phyloP scores from a whole-genome alignment of 1,139 yeast genomes.

The Yamadazyma epiphylla region DNA sequence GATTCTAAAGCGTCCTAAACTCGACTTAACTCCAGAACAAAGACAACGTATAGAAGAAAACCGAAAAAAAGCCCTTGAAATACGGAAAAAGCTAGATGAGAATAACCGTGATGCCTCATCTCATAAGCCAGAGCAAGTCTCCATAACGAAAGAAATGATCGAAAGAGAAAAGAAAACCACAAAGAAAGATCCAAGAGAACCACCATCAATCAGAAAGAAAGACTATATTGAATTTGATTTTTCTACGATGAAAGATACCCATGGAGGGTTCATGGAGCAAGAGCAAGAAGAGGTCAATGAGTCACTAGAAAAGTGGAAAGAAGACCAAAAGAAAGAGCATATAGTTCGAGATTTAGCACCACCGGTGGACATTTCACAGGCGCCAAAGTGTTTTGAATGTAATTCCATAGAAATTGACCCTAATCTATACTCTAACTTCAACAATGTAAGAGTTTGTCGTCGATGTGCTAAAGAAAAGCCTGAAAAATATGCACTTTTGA shows the following conservation, averaged over 20 bases:
- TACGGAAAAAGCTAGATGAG: slow-evolving; percentile 36
- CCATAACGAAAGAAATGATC: slow-evolving; percentile 9
- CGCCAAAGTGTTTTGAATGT: slow-evolving; percentile 84
- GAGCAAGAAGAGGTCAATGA: slow-evolving; percentile 27
- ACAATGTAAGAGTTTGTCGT: slow-evolving; percentile 68
- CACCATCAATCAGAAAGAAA: slow-evolving; percentile 48
- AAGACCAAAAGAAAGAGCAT: slow-evolving; percentile 46
- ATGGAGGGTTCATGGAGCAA: slow-evolving; percentile 65
- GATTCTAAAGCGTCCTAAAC: slow-evolving; percentile 13
- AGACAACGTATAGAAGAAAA: slow-evolving; percentile 51
- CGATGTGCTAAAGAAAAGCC: slow-evolving; percentile 69
- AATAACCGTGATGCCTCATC: slow-evolving; percentile 27
- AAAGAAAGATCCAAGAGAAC: slow-evolving; percentile 15
- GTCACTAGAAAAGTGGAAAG: slow-evolving; percentile 76
- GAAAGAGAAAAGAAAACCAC: slow-evolving; percentile 10
- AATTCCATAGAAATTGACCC: slow-evolving; percentile 75
- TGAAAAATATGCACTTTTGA: slow-evolving; percentile 83
- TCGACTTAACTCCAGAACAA: slow-evolving; percentile 51
- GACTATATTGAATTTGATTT: slow-evolving; percentile 93
- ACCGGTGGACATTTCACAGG: slow-evolving; percentile 64
- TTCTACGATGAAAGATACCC: slow-evolving; percentile 80
- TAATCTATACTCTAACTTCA: slow-evolving; percentile 63
- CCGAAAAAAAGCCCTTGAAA: slow-evolving; percentile 54
- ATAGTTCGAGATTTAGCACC: slow-evolving; percentile 57
- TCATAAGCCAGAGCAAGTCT: slow-evolving; percentile 8